These are phyloP conservation scores for Cyclotella distinguenda DNA, from an alignment of 108 stramenopile genomes.

Conservation along the genomic window DNA sequence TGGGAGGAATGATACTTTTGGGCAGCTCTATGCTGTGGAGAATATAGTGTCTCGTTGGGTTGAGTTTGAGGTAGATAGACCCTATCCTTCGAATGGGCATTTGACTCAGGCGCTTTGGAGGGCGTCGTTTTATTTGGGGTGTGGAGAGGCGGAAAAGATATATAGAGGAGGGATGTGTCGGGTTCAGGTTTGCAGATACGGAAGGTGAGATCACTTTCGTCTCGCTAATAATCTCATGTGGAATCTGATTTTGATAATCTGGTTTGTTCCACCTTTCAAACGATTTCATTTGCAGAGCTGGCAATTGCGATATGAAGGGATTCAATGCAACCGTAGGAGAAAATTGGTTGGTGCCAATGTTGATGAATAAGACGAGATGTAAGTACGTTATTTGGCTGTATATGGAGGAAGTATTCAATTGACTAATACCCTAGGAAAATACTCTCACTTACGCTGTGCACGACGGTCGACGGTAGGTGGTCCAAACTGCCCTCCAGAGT, in stretches of 20 bases:
- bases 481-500: slow-evolving; percentile 16
- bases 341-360: slow-evolving; percentile 36
- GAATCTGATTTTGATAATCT: neutral
- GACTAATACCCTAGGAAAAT: neutral
- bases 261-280: neutral
- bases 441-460: neutral
- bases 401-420: neutral
- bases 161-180: slow-evolving; percentile 22
- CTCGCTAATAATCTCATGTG: too few species aligned
- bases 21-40: slow-evolving; percentile 30
- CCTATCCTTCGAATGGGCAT: slow-evolving; percentile 32
- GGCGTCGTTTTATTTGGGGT: slow-evolving; percentile 20
- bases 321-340: slow-evolving; percentile 30
- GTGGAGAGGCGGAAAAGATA: neutral
- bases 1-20: slow-evolving; percentile 14
- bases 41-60: slow-evolving; percentile 38
- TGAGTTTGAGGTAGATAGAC: slow-evolving; percentile 29
- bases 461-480: neutral
- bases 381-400: neutral
- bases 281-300: slow-evolving; percentile 9
- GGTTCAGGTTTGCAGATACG: slow-evolving; percentile 38
- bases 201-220: slow-evolving; percentile 7
- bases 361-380: slow-evolving; percentile 26
- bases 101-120: slow-evolving; percentile 37
- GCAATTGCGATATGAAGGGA: slow-evolving; percentile 28